Conservation (phyloP, 2,329 filamentous ascomycete genomes). For the Arthroderma sp. region DNA sequence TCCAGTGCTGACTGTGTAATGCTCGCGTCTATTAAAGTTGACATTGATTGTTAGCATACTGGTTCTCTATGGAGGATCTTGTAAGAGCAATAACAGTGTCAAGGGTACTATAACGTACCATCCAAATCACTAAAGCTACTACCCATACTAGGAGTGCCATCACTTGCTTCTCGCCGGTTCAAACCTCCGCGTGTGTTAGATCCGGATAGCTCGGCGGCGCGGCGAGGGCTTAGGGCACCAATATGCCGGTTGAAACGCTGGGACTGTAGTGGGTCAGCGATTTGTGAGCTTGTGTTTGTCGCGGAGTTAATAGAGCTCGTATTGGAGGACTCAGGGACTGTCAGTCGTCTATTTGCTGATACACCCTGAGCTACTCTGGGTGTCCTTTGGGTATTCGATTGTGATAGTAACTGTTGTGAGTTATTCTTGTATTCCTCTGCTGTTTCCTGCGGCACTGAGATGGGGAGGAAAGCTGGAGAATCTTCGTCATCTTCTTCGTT, state of each 20-base stretch:
- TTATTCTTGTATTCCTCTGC: not conserved
- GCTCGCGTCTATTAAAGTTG: slow-evolving; percentile 37
- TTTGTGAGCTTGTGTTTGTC: slow-evolving; percentile 15
- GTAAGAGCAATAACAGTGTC: slow-evolving; percentile 5
- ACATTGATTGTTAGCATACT: too few relatives aligned
- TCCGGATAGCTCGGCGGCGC: slow-evolving; percentile 36
- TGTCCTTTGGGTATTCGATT: too few relatives aligned
- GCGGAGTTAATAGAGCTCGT: slow-evolving; percentile 27
- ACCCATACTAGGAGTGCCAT: slow-evolving; percentile 49
- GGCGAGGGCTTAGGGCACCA: slow-evolving; percentile 26
- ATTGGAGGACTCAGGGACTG: slow-evolving; percentile 18
- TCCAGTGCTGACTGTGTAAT: slow-evolving; percentile 53
- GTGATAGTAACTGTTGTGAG: too few relatives aligned
- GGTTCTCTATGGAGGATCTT: too few relatives aligned
- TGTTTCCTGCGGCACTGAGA: slow-evolving; percentile 10
- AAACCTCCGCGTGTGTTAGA: slow-evolving; percentile 33
- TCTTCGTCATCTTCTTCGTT: slow-evolving; percentile 32
- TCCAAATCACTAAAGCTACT: slow-evolving; percentile 55
- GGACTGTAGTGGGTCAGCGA: not conserved
- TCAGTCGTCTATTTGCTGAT: slow-evolving; percentile 1
- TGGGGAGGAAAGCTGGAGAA: slow-evolving; percentile 33
- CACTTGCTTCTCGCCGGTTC: slow-evolving; percentile 33
- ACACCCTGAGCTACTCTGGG: not conserved
- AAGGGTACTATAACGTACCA: slow-evolving; percentile 26
- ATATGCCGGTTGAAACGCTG: slow-evolving; percentile 10